A percentile compares a stretch with the other conserved stretches of the same genome.
phyloP scores from a whole-genome alignment of 768 basidiomycete genomes.

The Rhizopogon roseolus region DNA sequence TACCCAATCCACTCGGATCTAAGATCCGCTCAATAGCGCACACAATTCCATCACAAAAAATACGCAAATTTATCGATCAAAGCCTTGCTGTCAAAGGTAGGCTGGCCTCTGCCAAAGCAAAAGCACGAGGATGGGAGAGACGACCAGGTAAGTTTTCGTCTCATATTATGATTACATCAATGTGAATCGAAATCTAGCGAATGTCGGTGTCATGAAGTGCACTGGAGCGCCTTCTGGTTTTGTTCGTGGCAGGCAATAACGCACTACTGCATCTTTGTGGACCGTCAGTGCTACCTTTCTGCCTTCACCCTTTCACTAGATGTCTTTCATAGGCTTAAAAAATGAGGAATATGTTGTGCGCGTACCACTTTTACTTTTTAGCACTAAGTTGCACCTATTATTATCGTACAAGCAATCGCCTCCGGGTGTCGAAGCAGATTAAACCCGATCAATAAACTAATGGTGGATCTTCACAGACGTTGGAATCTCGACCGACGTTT shows the following conservation, averaged over 20 bases:
- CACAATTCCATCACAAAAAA: constrained; percentile 41
- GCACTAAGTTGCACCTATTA: too few relatives aligned
- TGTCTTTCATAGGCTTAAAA: too few relatives aligned
- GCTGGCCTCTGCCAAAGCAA: constrained; percentile 23
- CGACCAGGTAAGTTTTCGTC: constrained; percentile 43
- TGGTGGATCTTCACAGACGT: background rate
- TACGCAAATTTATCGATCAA: constrained; percentile 48
- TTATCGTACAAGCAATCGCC: too few relatives aligned
- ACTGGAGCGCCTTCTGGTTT: constrained; percentile 53
- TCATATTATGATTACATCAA: background rate
- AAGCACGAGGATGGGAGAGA: constrained; percentile 51
- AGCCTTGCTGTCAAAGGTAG: constrained; percentile 44
- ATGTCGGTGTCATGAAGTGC: constrained; percentile 51
- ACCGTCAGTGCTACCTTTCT: too few relatives aligned
- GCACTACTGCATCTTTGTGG: too few relatives aligned
- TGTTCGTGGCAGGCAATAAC: constrained; percentile 27
- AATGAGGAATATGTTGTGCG: too few relatives aligned
- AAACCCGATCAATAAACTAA: too few relatives aligned
- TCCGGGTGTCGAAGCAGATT: too few relatives aligned
- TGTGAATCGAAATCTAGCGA: constrained; percentile 30
- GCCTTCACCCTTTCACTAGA: background rate
- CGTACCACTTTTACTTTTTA: too few relatives aligned
- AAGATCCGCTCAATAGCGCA: constrained; percentile 33
- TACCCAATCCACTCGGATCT: constrained; percentile 27
- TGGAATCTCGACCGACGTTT: too few relatives aligned